phyloP scores from a whole-genome alignment of 2,329 filamentous ascomycete species.

The Didymella glomerata region DNA sequence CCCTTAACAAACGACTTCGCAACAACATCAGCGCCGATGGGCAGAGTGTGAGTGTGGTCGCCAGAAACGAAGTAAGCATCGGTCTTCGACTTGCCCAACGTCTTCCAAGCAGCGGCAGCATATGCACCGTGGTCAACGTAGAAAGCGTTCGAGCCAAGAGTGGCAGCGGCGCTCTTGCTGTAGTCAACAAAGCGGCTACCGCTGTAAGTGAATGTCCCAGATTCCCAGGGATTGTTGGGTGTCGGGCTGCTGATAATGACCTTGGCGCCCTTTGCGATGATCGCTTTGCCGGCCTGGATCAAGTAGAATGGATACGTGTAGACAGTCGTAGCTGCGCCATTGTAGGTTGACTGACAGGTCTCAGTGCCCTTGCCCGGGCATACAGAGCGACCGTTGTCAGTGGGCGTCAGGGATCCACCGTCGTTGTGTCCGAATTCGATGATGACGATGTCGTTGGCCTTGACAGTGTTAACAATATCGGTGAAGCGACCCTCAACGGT shows the following conservation, averaged over 20 bases:
- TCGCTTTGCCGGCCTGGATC: constrained; percentile 63
- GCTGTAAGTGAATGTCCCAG: constrained; percentile 59
- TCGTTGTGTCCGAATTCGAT: constrained; percentile 80
- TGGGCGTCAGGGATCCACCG: constrained; percentile 63
- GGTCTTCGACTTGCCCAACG: constrained; percentile 60
- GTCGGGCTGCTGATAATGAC: constrained; percentile 68
- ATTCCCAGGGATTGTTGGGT: constrained; percentile 70
- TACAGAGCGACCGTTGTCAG: constrained; percentile 69
- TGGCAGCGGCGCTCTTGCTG: constrained; percentile 55
- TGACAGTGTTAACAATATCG: constrained; percentile 62
- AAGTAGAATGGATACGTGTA: constrained; percentile 69
- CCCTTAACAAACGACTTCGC: constrained; percentile 68
- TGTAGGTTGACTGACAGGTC: constrained; percentile 62
- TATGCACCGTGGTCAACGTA: constrained; percentile 70
- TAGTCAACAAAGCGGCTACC: constrained; percentile 66
- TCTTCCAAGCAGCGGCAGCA: constrained; percentile 62
- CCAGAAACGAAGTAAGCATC: constrained; percentile 62
- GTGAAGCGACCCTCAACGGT: constrained; percentile 72
- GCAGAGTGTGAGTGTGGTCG: constrained; percentile 70
- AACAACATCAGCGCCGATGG: constrained; percentile 64
- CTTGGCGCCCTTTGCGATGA: constrained; percentile 64
- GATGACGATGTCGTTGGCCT: constrained; percentile 70
- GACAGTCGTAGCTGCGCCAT: constrained; percentile 63
- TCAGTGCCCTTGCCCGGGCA: constrained; percentile 65
- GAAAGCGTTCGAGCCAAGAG: constrained; percentile 55